Evolutionary conservation across 1,284 basidiomycete species (phyloP), one percentile per base, ranked within the genome.

Genomic region (Ustilago curta): DNA sequence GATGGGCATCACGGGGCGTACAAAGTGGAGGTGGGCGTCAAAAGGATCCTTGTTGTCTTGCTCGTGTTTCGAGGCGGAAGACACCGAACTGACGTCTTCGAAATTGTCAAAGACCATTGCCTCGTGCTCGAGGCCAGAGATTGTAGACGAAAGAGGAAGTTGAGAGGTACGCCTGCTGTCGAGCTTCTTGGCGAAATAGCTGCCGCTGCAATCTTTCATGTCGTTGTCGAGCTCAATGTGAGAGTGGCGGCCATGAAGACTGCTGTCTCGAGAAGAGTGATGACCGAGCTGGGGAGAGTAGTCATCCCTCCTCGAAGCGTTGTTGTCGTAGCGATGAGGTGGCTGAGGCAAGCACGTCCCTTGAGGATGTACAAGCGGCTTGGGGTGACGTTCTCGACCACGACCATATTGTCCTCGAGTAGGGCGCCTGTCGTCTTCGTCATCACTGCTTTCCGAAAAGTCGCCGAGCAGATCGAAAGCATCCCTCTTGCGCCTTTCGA

Each of bases 41-140:
- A 61, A 69, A 9, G 58, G 43, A 16, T 65, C 60, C 39, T 65
- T 25, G 40, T 40, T 48, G 18, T 69, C 51, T 8, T 51, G 54
- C 27, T 62, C 66, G 6, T 52, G 31, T 19, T 68, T 50, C 14
- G 71, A 59, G 14, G 61, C 29, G 0, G 61, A 58, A 29, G 60
- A 57, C 7, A 57, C n/a, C 6, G 68, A 52, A 39, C 61, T 60
- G 16, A 39, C 32, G 19, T 74, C 71, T 44, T 74, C 71, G 29
- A 74, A 74, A 19, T 73, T 73, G 52, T 74, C 71, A 49, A 74
- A 74, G 23, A 74, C 66, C 42, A 69, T 44, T 18, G 71, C 66
- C 19, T 69, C 71, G 35, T 64, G 66, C 23, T 74, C 71, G 18
- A 57, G 39, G 16, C 49, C 68, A 27, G 53, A 29, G 7, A 51